phyloP scores from a whole-genome alignment of 371 early-diverging fungal species.

The Rhizopus arrhizus region DNA sequence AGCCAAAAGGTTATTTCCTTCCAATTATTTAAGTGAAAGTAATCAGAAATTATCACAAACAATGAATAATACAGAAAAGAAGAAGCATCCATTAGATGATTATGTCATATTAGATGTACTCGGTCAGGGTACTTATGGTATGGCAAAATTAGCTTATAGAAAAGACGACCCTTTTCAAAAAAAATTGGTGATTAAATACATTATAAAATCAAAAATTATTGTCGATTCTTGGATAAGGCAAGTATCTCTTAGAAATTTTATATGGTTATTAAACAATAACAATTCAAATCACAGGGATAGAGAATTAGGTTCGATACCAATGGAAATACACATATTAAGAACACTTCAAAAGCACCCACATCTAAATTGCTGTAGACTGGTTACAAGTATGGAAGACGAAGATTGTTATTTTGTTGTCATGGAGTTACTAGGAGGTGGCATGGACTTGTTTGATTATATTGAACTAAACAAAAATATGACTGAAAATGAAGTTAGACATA shows the following conservation, averaged over 20 bases:
- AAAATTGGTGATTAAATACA: constrained; percentile 68
- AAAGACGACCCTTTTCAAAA: constrained; percentile 54
- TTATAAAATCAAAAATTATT: constrained; percentile 66
- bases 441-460: constrained; percentile 75
- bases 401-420: constrained; percentile 66
- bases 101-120: constrained; percentile 59
- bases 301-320: constrained; percentile 61
- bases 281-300: constrained; percentile 45
- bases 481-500: constrained; percentile 55
- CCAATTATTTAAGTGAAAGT: background rate
- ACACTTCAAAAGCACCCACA: constrained; percentile 60
- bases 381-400: constrained; percentile 59
- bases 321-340: constrained; percentile 70
- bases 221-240: constrained; percentile 66
- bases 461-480: constrained; percentile 55
- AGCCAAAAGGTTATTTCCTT: constrained; percentile 10
- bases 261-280: background rate
- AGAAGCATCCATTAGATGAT: constrained; percentile 42
- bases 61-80: constrained; percentile 11
- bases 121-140: constrained; percentile 74
- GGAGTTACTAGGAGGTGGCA: constrained; percentile 57
- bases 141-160: constrained; percentile 55
- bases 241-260: background rate
- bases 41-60: background rate
- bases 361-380: constrained; percentile 58